These are phyloP conservation scores for Endotrypanum monterogeii DNA, from an alignment of 208 protist species.

Conservation along the genomic window DNA sequence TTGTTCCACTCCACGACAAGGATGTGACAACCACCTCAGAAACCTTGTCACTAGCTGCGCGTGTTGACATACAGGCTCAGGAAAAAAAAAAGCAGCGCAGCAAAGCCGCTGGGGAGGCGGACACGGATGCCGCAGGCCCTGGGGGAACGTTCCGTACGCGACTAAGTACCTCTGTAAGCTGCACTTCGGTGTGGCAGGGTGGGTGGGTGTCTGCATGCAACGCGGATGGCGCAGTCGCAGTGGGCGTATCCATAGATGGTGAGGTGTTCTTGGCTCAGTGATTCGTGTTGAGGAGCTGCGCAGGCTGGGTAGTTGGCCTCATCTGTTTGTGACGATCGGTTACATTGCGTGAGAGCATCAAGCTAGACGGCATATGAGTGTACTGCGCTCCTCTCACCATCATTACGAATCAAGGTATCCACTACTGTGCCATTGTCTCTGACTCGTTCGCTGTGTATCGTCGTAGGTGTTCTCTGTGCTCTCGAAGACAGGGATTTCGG, in stretches of 20 bases:
- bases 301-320: background rate
- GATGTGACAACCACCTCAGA: background rate
- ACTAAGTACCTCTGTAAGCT: conserved; percentile 63
- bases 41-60: conserved; percentile 18
- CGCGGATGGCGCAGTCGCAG: conserved; percentile 39
- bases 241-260: conserved; percentile 69
- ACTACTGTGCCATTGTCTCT: background rate
- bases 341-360: background rate
- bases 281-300: background rate
- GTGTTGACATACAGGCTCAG: conserved; percentile 14
- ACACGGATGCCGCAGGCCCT: conserved; percentile 20
- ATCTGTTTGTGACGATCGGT: background rate
- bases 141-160: conserved; percentile 76
- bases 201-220: conserved; percentile 54
- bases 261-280: conserved; percentile 71
- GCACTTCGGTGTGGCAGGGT: conserved; percentile 69
- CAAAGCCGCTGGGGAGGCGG: conserved; percentile 14
- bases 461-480: background rate
- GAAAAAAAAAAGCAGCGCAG: conserved; percentile 22
- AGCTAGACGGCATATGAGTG: background rate
- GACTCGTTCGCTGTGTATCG: background rate
- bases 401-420: background rate
- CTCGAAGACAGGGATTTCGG: background rate
- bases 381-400: background rate
- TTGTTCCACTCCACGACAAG: conserved; percentile 40